Evolutionary conservation across 305 asterid genomes (phyloP), one percentile per base, ranked within the genome.

Genomic region (Solanum hybrid): DNA sequence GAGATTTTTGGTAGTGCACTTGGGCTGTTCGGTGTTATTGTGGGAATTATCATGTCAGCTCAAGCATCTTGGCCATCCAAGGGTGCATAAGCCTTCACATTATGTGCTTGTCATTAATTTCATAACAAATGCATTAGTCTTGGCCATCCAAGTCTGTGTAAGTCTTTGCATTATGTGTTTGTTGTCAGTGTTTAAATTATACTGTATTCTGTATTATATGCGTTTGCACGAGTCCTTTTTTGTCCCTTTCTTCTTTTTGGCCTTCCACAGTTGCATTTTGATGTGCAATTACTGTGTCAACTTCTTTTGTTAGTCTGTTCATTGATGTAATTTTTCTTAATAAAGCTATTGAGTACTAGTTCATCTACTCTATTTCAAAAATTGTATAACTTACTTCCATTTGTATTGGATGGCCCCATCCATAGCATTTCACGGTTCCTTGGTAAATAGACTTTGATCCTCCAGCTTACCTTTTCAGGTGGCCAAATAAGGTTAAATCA

Each of bases 1-100:
- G 99, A 97, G 96, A 97, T 97, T 86, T 97, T 97, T 76, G 99
- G 99, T 78, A 97, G 99, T 90, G 99, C 99, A 80, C 97, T 97
- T 78, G 99, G 99, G 38, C 93, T 96, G 80, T 97, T 97, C 42
- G 99, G 99, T 87, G 99, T 97, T 77, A 97, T 97, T 89, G 99
- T 96, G 75, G 98, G 99, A 92, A 97, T 97, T 89, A 97, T 97
- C 90, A 97, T 97, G 99, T 97, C 99, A 24, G 98, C 99, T 88
- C 99, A 97, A 93, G 99, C 99, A 73, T 94, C 98, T 89, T 97
- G 99, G 98, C 99, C 99, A 78, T 37, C 97, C 37, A 95, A 91
- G 91, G 92, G 86, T 87, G 89, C 82, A 71, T 75, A 82, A 81
- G 36, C 40, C 60, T 71, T 37, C 26, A 46, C 26, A 82, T 42